phyloP scores from a whole-genome alignment of 192 early-diverging fungal species.

The Ambispora gerdemannii region DNA sequence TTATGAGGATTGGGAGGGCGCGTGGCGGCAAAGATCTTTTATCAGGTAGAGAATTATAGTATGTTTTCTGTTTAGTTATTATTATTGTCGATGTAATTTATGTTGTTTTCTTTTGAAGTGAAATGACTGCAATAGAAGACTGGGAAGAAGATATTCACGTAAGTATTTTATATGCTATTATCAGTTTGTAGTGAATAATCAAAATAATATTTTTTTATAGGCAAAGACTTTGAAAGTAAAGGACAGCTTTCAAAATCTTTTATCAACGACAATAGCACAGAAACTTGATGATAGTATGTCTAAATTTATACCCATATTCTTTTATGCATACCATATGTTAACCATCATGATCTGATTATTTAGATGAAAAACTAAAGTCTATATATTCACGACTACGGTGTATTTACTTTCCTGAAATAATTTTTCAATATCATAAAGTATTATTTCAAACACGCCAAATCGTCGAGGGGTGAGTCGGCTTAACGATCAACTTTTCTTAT shows the following conservation, averaged over 20 bases:
- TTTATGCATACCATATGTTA: too few species aligned
- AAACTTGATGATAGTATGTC: not conserved
- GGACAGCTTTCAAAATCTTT: not conserved
- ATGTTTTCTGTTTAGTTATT: too few species aligned
- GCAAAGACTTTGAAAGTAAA: not conserved
- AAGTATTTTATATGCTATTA: not conserved
- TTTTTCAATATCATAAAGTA: slow-evolving; percentile 4
- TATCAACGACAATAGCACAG: not conserved
- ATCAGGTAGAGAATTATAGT: not conserved
- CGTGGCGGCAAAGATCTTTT: not conserved
- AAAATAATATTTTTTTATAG: not conserved
- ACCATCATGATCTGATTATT: too few species aligned
- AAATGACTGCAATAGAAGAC: not conserved
- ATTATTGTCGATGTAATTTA: too few species aligned
- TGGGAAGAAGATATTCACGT: not conserved
- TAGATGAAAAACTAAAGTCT: not conserved
- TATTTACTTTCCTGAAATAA: slow-evolving; percentile 26
- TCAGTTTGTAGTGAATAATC: not conserved
- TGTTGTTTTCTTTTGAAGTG: not conserved
- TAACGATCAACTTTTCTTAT: not conserved
- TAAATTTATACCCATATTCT: not conserved
- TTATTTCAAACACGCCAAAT: slow-evolving; percentile 11
- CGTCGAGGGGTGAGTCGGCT: slow-evolving; percentile 1
- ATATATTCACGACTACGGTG: not conserved
- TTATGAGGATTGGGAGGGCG: not conserved